Conservation (phyloP, 2,329 filamentous ascomycete genomes). For the Phaeophleospora eucalypticola region DNA sequence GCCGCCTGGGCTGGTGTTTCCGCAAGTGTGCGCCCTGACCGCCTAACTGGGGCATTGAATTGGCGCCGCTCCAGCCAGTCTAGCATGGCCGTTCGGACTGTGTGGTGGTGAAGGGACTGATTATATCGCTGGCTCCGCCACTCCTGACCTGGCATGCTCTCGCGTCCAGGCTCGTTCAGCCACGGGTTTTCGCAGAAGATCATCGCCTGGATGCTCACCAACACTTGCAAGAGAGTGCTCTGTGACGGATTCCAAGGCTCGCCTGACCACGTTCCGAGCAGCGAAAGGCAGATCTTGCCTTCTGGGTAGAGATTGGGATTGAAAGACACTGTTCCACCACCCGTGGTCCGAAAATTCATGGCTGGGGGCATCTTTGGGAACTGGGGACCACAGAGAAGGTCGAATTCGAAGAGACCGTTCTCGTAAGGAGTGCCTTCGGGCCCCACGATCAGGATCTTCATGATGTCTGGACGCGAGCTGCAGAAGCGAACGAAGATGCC, state of each 20-base stretch:
- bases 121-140: slow-evolving; percentile 30
- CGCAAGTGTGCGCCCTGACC: background rate
- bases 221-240: slow-evolving; percentile 50
- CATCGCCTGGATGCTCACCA: slow-evolving; percentile 50
- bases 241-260: slow-evolving; percentile 46
- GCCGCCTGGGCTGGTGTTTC: background rate
- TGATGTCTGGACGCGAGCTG: slow-evolving; percentile 53
- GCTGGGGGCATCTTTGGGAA: slow-evolving; percentile 50
- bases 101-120: slow-evolving; percentile 23
- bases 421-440: slow-evolving; percentile 58
- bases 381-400: slow-evolving; percentile 46
- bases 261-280: slow-evolving; percentile 56
- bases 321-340: slow-evolving; percentile 48
- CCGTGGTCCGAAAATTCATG: slow-evolving; percentile 52
- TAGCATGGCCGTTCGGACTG: slow-evolving; percentile 33
- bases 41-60: too few relatives aligned
- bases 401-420: slow-evolving; percentile 56
- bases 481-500: slow-evolving; percentile 56
- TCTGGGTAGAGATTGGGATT: slow-evolving; percentile 60
- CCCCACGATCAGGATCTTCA: slow-evolving; percentile 56
- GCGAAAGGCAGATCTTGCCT: slow-evolving; percentile 55
- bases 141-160: slow-evolving; percentile 1
- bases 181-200: slow-evolving; percentile 48
- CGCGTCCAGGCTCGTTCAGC: slow-evolving; percentile 52
- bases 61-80: slow-evolving; percentile 28